Base-by-base conservation (phyloP, 768 basidiomycete species). In the Artomyces pyxidatus region DNA sequence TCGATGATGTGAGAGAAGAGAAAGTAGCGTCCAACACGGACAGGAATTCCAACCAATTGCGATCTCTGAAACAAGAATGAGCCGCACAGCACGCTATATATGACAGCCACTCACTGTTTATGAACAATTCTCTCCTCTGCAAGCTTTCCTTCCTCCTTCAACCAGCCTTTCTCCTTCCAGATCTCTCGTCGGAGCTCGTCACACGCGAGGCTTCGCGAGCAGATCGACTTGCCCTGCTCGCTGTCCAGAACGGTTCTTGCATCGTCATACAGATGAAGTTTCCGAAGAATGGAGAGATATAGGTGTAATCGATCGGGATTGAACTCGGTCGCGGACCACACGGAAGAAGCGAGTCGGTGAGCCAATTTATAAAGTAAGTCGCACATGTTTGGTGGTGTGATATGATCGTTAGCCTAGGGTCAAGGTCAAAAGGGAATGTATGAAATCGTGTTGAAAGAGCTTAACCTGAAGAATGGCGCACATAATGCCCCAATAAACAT, bases 41-140 rank as follows among this genome's bases (percentile, higher is more conserved):
- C 37, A 88, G 63, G 61, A 91, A 89, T 58, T 89, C 88, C 5
- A 88, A 70, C 89, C 90, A 92, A 58, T 91, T 91, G 30, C 87
- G 83, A 58, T 91, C 85, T 30, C 88, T 78, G 47, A n/a, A 59
- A 9, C 51, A 42, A 54, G 45, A 45, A 48, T 52, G 39, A 25
- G 23, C 19, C 29, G 19, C 42, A 23, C 21, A 21, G 26, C 28
- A 22, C 43, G 9, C 30, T 39, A n/a, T 7, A 45, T n/a, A 45
- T 6, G 32, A 28, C 38, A n/a, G 26, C 4, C 26, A 63, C 78
- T 53, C 42, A 85, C 85, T 75, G 76, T 58, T 75, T 73, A 47
- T 85, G 77, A 37, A 63, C 51, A 42, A 88, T 85, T 45, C 74
- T 72, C 52, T 72, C 63, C 62, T 78, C 71, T 1, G 88, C 84